Percentiles rank a stretch among this genome's conserved stretches.
These are phyloP conservation scores for Kodamaea suecica DNA, from an alignment of 1,139 yeast species.

Conservation along the genomic window DNA sequence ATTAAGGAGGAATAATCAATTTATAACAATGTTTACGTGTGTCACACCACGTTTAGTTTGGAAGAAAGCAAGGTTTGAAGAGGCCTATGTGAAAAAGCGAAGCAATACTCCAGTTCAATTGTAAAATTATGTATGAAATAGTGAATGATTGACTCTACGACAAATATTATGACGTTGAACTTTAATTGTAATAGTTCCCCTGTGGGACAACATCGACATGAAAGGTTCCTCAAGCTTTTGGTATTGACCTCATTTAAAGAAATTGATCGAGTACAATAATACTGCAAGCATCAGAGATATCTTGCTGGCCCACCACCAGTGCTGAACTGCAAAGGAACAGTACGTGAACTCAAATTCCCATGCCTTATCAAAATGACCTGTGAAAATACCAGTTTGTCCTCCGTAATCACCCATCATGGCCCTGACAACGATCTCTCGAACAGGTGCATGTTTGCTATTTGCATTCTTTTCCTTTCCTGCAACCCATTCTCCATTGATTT, in stretches of 20 bases:
- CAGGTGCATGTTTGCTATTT: constrained; percentile 28
- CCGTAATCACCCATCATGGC: constrained; percentile 96
- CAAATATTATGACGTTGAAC: too few relatives aligned
- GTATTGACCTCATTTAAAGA: constrained; percentile 9
- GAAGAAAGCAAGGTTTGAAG: too few relatives aligned
- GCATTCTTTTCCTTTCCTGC: constrained; percentile 45
- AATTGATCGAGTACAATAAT: constrained; percentile 33
- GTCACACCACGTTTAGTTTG: too few relatives aligned
- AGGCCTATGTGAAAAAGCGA: too few relatives aligned
- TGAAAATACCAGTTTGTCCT: constrained; percentile 82
- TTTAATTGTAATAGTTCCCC: too few relatives aligned
- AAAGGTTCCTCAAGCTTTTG: background rate
- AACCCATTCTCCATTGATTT: constrained; percentile 49
- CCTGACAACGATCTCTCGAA: constrained; percentile 80
- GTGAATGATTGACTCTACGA: too few relatives aligned
- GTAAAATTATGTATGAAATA: too few relatives aligned
- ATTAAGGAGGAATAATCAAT: background rate
- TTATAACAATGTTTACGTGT: too few relatives aligned
- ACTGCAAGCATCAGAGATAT: constrained; percentile 48
- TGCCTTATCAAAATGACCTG: constrained; percentile 53
- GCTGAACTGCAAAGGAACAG: constrained; percentile 87
- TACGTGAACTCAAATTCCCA: constrained; percentile 72
- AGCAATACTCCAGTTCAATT: too few relatives aligned
- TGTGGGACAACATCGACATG: background rate
- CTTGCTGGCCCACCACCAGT: constrained; percentile 92